Evolutionary conservation across 768 basidiomycete species (phyloP).

Genomic region (Psilocybe cubensis): DNA sequence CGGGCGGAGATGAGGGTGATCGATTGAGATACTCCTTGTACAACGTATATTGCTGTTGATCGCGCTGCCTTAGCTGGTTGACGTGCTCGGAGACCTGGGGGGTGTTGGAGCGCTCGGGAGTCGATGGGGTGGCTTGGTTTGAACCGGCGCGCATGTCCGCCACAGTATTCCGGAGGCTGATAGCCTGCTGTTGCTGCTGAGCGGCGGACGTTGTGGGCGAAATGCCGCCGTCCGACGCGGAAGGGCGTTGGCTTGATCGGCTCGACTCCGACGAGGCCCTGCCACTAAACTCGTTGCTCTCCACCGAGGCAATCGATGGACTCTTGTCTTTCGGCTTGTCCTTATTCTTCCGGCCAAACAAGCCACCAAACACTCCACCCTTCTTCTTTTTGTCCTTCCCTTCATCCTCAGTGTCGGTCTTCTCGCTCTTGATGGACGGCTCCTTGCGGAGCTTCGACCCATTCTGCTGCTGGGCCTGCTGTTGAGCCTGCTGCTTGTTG

Average conservation of each 20-base stretch:
- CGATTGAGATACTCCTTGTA: slow-evolving; percentile 91
- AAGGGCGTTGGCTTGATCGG: slow-evolving; percentile 49
- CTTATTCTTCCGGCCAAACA: slow-evolving; percentile 80
- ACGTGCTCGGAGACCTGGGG: slow-evolving; percentile 65
- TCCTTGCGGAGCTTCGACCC: slow-evolving; percentile 54
- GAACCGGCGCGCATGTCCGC: slow-evolving; percentile 13
- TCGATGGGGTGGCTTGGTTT: slow-evolving; percentile 28
- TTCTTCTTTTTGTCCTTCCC: slow-evolving; percentile 65
- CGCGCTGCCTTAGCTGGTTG: slow-evolving; percentile 79
- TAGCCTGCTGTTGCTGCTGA: slow-evolving; percentile 53
- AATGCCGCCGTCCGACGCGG: slow-evolving; percentile 35
- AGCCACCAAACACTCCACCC: slow-evolving; percentile 70
- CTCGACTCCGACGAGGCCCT: slow-evolving; percentile 68
- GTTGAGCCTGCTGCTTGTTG: slow-evolving; percentile 29
- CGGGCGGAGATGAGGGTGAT: slow-evolving; percentile 80
- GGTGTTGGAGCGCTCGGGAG: slow-evolving; percentile 28
- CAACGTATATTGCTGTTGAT: slow-evolving; percentile 85
- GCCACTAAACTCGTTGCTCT: slow-evolving; percentile 47
- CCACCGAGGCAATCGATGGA: slow-evolving; percentile 50
- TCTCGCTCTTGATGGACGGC: slow-evolving; percentile 25
- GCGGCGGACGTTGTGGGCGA: slow-evolving; percentile 59
- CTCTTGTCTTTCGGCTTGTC: slow-evolving; percentile 60
- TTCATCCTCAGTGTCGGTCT: slow-evolving; percentile 33
- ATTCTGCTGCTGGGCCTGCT: too few species aligned
- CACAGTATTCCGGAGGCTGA: slow-evolving; percentile 19